Evolutionary conservation across 352 stramenopile species (phyloP).

Genomic region (Phytophthora idaei): DNA sequence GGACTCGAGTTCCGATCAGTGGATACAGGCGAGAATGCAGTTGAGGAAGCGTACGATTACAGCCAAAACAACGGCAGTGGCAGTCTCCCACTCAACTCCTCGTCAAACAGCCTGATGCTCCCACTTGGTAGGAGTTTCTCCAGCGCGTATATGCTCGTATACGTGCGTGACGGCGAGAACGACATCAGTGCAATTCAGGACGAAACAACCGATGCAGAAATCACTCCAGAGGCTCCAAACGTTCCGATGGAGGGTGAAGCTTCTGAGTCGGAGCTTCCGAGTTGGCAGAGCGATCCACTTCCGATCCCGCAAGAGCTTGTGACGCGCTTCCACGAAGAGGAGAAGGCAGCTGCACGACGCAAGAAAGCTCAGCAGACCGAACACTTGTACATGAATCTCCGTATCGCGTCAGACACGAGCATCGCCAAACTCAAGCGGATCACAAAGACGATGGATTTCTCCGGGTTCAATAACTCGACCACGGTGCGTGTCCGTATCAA

Average conservation of each 20-base stretch:
- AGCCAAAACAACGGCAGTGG: slow-evolving; percentile 33
- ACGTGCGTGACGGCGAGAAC: slow-evolving; percentile 79
- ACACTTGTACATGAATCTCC: slow-evolving; percentile 82
- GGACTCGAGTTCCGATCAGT: slow-evolving; percentile 50
- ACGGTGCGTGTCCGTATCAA: slow-evolving; percentile 72
- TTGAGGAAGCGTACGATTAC: slow-evolving; percentile 54
- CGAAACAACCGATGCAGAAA: slow-evolving; percentile 1
- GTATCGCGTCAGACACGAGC: slow-evolving; percentile 78
- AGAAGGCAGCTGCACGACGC: slow-evolving; percentile 62
- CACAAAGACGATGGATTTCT: slow-evolving; percentile 83
- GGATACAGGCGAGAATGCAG: slow-evolving; percentile 26
- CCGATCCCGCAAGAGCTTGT: slow-evolving; percentile 61
- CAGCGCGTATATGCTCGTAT: slow-evolving; percentile 91
- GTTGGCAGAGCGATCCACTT: slow-evolving; percentile 46
- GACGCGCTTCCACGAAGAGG: slow-evolving; percentile 79
- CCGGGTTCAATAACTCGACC: slow-evolving; percentile 68
- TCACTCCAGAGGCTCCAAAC: slow-evolving; percentile 5
- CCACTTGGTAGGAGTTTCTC: slow-evolving; percentile 72
- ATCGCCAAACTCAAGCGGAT: slow-evolving; percentile 71
- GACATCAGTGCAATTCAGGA: slow-evolving; percentile 65
- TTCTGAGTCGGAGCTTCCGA: slow-evolving; percentile 6
- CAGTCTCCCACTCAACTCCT: slow-evolving; percentile 13
- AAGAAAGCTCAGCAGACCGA: slow-evolving; percentile 86
- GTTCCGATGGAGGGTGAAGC: slow-evolving; percentile 12
- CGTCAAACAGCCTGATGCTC: slow-evolving; percentile 53